phyloP scores from a whole-genome alignment of 2,329 filamentous ascomycete species.

The Cladophialophora carrionii region DNA sequence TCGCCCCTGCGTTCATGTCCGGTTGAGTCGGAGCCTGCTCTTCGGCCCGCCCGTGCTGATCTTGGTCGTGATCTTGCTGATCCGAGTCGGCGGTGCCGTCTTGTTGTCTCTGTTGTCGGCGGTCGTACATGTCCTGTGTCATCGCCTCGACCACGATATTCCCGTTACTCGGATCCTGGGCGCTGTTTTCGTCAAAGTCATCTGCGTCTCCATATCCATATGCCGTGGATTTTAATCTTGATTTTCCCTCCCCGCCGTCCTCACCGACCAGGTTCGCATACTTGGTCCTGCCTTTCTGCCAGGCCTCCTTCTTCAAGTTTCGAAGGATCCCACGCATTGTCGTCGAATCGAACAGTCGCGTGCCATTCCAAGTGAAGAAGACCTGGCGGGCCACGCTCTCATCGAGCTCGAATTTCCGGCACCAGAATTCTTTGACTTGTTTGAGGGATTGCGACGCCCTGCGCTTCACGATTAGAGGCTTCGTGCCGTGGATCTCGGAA shows the following conservation, averaged over 20 bases:
- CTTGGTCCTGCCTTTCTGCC: slow-evolving; percentile 6
- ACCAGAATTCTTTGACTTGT: slow-evolving; percentile 71
- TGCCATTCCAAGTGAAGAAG: slow-evolving; percentile 78
- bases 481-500: slow-evolving; percentile 66
- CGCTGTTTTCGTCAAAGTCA: slow-evolving; percentile 37
- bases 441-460: slow-evolving; percentile 69
- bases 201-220: slow-evolving; percentile 51
- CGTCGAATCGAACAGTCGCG: slow-evolving; percentile 73
- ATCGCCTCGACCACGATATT: slow-evolving; percentile 77
- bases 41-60: slow-evolving; percentile 5
- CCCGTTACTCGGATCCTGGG: slow-evolving; percentile 53
- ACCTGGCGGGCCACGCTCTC: slow-evolving; percentile 58
- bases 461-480: slow-evolving; percentile 65
- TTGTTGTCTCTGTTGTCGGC: slow-evolving; percentile 50
- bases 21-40: slow-evolving; percentile 28
- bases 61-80: slow-evolving; percentile 2
- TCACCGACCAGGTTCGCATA: not conserved
- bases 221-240: too few species aligned
- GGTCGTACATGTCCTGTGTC: slow-evolving; percentile 65
- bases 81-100: not conserved
- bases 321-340: slow-evolving; percentile 69
- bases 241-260: too few species aligned
- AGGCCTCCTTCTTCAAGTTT: slow-evolving; percentile 30
- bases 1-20: slow-evolving; percentile 40
- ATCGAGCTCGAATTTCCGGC: slow-evolving; percentile 61